These are phyloP conservation scores for Pleurotus djamor DNA, from an alignment of 768 basidiomycete genomes.

Conservation along the genomic window DNA sequence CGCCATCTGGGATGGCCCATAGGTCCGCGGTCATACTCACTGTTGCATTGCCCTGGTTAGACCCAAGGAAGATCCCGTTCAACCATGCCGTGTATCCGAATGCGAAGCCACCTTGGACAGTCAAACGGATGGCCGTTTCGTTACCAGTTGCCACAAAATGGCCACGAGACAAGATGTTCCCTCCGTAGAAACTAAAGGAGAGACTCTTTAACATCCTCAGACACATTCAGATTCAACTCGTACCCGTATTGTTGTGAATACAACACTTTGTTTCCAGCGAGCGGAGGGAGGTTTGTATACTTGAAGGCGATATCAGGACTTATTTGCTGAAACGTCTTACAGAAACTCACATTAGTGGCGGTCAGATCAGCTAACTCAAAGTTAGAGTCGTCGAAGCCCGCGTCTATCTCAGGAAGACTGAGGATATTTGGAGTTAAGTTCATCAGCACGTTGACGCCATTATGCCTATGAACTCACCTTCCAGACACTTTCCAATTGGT, in stretches of 20 bases:
- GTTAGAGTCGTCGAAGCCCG: slow-evolving; percentile 44
- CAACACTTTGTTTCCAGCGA: slow-evolving; percentile 39
- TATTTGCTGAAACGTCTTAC: slow-evolving; percentile 4
- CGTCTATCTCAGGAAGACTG: slow-evolving; percentile 48
- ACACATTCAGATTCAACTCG: slow-evolving; percentile 8
- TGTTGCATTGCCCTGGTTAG: slow-evolving; percentile 39
- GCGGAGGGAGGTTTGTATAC: slow-evolving; percentile 49
- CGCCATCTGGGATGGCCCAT: slow-evolving; percentile 35
- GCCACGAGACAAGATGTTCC: slow-evolving; percentile 51
- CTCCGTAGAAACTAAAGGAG: slow-evolving; percentile 46
- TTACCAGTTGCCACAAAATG: slow-evolving; percentile 47
- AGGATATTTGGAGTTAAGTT: neutral
- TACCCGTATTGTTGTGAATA: slow-evolving; percentile 56
- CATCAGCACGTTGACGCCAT: neutral
- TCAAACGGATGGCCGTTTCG: slow-evolving; percentile 42
- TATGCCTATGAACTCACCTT: slow-evolving; percentile 26
- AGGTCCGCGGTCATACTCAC: slow-evolving; percentile 39
- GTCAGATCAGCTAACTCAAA: slow-evolving; percentile 42
- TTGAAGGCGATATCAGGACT: slow-evolving; percentile 12
- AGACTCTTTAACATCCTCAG: slow-evolving; percentile 14
- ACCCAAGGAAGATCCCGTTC: slow-evolving; percentile 48
- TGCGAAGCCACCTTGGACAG: slow-evolving; percentile 48
- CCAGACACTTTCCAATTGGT: slow-evolving; percentile 45
- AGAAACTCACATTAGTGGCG: slow-evolving; percentile 35
- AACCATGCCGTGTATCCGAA: slow-evolving; percentile 53